Evolutionary conservation across 345 rosid species (phyloP), one percentile per base, ranked within the genome.

Genomic region (Populus tremula): DNA sequence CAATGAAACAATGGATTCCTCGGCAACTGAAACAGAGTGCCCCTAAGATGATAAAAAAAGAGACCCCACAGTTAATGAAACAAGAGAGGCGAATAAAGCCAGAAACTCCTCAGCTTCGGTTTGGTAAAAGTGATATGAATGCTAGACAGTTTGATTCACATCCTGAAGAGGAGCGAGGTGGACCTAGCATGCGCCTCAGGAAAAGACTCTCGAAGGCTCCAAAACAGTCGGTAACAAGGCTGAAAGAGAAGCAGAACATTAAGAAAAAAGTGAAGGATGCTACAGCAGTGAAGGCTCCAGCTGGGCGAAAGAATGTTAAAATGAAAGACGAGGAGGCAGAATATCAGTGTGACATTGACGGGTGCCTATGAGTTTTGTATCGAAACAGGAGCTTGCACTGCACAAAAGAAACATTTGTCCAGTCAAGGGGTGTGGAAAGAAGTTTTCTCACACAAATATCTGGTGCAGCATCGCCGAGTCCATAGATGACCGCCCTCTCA

Each of bases 401-500:
- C 97, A 92, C 83, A 93, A 91, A 79, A 91, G 88, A 84, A 96
- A 96, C 77, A 77, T 92, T 1, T 96, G 96, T 73, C 99, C 99
- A 6, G 91, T 91, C 20, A 91, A 92, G 84, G 98, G 94, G 31
- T 96, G 99, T 64, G 97, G 97, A 53, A 96, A 96, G 88, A 90
- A 84, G 80, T 92, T 95, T 90, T 96, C 88, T 96, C 99, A 0
- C 98, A 96, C 86, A 96, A 96, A 79, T 96, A 96, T 76, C 82
- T 96, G 73, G 96, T 96, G 86, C 99, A 96, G 88, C 99, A 93
- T 76, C 91, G 88, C 0, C 84, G 97, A 54, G 98, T 96, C 75
- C 99, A 43, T 79, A 33, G 97, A 93, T 43, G 99, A 93, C 35
- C 93, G 99, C 36, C 98, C 99, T n/a, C 92, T 96, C 27, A 93